Conservation (phyloP, 2,329 filamentous ascomycete species). For the Onygenales sp. region DNA sequence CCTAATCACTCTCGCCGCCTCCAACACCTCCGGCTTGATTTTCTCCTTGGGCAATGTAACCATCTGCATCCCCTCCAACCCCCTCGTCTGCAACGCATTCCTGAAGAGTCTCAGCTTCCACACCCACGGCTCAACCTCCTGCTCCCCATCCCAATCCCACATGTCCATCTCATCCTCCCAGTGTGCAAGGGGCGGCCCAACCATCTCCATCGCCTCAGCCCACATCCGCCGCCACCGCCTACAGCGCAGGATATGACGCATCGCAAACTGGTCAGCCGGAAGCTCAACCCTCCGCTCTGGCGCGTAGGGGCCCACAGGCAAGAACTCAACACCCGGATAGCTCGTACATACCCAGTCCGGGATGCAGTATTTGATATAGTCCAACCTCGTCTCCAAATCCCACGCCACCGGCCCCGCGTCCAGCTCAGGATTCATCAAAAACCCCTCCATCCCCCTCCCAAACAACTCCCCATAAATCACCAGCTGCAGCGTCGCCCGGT, state of each 20-base stretch:
- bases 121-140: constrained; percentile 1
- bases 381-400: constrained; percentile 17
- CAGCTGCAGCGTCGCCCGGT: constrained; percentile 20
- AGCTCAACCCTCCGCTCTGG: background rate
- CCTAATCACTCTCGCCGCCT: constrained; percentile 5
- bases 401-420: constrained; percentile 3
- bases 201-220: constrained; percentile 12
- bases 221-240: constrained; percentile 19
- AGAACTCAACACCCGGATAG: constrained; percentile 5
- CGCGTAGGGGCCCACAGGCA: constrained; percentile 4
- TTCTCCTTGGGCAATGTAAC: constrained; percentile 16
- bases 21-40: constrained; percentile 12
- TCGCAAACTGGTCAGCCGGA: constrained; percentile 4
- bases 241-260: constrained; percentile 16
- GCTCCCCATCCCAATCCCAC: constrained; percentile 10
- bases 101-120: constrained; percentile 18
- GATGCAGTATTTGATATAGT: constrained; percentile 23
- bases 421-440: constrained; percentile 10
- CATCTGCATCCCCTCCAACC: constrained; percentile 21
- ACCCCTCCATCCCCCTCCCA: constrained; percentile 14
- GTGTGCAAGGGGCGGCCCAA: constrained; percentile 1
- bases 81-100: constrained; percentile 18
- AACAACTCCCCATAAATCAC: constrained; percentile 26
- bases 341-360: constrained; percentile 13
- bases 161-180: constrained; percentile 1